Conservation (phyloP, 2,329 filamentous ascomycete species). For the Hypoxylon sp. region DNA sequence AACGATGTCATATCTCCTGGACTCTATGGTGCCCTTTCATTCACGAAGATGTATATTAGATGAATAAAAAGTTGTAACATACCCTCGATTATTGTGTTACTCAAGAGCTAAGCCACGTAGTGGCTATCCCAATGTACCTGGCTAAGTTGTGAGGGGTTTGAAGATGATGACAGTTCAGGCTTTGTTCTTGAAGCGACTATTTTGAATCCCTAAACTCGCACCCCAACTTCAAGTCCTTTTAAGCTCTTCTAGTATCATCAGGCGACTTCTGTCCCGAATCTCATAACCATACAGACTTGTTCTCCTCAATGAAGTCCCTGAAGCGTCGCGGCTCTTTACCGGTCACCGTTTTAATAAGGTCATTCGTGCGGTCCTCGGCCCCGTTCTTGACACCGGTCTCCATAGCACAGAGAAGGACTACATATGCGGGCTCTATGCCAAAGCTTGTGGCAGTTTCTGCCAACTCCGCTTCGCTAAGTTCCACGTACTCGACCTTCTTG, state of each 20-base stretch:
- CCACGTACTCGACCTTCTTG: slow-evolving; percentile 48
- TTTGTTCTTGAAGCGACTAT: no score
- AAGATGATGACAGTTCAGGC: no score
- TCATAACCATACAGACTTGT: slow-evolving; percentile 30
- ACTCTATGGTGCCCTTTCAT: no score
- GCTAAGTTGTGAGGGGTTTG: no score
- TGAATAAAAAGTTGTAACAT: slow-evolving; percentile 15
- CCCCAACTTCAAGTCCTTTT: background rate
- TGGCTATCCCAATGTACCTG: no score
- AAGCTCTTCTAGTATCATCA: no score
- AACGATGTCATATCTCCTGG: slow-evolving; percentile 20
- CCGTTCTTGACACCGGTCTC: slow-evolving; percentile 48
- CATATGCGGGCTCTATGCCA: slow-evolving; percentile 47
- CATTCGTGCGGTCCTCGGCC: slow-evolving; percentile 48
- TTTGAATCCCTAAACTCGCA: no score
- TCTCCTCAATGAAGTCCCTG: slow-evolving; percentile 39
- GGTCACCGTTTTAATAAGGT: slow-evolving; percentile 47
- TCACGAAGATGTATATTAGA: slow-evolving; percentile 37
- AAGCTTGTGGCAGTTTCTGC: slow-evolving; percentile 33
- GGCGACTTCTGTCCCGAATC: no score
- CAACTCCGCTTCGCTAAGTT: slow-evolving; percentile 45
- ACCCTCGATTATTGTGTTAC: no score
- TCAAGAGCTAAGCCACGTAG: no score
- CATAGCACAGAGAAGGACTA: slow-evolving; percentile 46
- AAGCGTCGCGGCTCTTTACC: slow-evolving; percentile 47